phyloP scores from a whole-genome alignment of 2,329 filamentous ascomycete species.

The Cladorrhinum sp. region DNA sequence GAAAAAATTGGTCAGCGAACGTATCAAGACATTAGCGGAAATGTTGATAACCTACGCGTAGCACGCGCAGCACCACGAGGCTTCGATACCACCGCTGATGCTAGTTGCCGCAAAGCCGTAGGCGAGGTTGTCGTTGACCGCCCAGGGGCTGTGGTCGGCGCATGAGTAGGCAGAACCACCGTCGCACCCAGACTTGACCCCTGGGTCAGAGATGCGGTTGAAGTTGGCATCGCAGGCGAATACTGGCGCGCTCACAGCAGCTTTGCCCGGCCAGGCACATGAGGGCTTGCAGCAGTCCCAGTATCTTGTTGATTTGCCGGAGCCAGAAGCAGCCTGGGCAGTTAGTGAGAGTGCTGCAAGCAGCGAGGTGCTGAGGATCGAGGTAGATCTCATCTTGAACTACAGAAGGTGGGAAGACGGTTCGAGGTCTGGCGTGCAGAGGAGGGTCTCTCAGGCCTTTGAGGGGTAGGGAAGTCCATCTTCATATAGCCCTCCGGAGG shows the following conservation, averaged over 20 bases:
- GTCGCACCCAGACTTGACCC: slow-evolving; percentile 50
- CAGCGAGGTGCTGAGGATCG: slow-evolving; percentile 21
- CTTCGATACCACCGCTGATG: slow-evolving; percentile 53
- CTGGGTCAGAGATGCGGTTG: slow-evolving; percentile 49
- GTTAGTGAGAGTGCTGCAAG: slow-evolving; percentile 21
- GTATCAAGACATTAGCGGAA: not conserved
- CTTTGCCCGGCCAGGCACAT: slow-evolving; percentile 60
- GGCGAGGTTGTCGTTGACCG: slow-evolving; percentile 53
- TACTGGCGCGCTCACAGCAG: slow-evolving; percentile 48
- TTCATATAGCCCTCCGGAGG: not conserved
- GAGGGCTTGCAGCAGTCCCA: slow-evolving; percentile 72
- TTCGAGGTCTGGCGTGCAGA: not conserved
- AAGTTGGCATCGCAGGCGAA: slow-evolving; percentile 54
- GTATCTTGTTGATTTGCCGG: slow-evolving; percentile 38
- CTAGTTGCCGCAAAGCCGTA: slow-evolving; percentile 65
- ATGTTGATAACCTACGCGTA: slow-evolving; percentile 43
- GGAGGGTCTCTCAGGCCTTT: not conserved
- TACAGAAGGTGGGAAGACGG: not conserved
- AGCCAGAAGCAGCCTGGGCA: slow-evolving; percentile 24
- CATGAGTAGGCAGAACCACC: slow-evolving; percentile 58
- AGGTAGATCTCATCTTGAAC: slow-evolving; percentile 22
- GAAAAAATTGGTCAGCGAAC: not conserved
- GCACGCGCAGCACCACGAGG: slow-evolving; percentile 64
- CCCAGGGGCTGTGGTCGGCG: slow-evolving; percentile 60
- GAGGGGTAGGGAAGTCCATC: not conserved